These are phyloP conservation scores for Euphorbia tirucalli DNA, from an alignment of 345 rosid species.

Conservation along the genomic window DNA sequence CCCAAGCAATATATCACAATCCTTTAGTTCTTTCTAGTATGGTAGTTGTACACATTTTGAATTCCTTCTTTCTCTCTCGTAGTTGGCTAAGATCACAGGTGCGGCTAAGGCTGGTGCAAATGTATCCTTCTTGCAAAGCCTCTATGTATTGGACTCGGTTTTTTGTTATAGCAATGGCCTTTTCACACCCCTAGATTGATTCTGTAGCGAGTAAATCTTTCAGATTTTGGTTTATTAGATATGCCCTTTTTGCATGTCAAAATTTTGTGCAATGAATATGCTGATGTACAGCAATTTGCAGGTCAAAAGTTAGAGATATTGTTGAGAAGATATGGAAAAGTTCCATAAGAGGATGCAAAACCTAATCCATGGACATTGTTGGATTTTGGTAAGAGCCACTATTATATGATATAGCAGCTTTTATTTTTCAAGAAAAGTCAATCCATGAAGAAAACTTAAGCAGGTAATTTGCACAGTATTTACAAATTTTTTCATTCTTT, in stretches of 20 bases:
- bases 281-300: conserved; percentile 24
- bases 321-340: conserved; percentile 74
- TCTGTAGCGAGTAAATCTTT: conserved; percentile 62
- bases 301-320: conserved; percentile 81
- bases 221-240: neutral
- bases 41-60: neutral
- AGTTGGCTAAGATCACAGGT: conserved; percentile 96
- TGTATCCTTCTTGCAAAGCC: conserved; percentile 94
- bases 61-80: conserved; percentile 10
- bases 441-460: neutral
- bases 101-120: conserved; percentile 92
- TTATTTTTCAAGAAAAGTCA: neutral
- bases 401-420: neutral
- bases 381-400: conserved; percentile 66
- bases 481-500: too few relatives aligned
- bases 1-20: too few relatives aligned
- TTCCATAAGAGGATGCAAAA: conserved; percentile 77
- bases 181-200: conserved; percentile 88
- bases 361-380: conserved; percentile 93
- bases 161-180: conserved; percentile 92
- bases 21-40: too few relatives aligned
- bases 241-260: conserved; percentile 2
- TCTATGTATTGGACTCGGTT: conserved; percentile 91
- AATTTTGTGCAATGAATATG: conserved; percentile 11
- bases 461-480: too few relatives aligned